Conservation (phyloP, 2,329 filamentous ascomycete genomes). For the Talaromyces rugulosus region DNA sequence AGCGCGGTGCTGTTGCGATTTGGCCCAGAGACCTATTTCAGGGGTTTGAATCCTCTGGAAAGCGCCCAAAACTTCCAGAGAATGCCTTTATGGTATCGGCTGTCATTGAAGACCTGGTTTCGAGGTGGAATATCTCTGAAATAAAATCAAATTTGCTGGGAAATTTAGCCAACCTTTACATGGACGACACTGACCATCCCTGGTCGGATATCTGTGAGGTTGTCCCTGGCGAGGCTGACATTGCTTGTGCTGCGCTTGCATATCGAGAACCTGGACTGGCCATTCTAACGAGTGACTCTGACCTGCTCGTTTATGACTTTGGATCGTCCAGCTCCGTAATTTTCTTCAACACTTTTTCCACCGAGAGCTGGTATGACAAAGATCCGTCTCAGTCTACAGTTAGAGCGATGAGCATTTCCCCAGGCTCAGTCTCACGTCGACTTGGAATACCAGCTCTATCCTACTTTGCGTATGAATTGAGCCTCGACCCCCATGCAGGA, state of each 20-base stretch:
- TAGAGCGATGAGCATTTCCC: constrained; percentile 35
- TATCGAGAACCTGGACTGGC: constrained; percentile 50
- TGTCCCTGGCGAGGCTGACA: constrained; percentile 81
- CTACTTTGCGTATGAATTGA: constrained; percentile 39
- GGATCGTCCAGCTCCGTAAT: constrained; percentile 58
- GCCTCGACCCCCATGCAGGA: constrained; percentile 23
- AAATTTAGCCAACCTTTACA: constrained; percentile 19
- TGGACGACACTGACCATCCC: constrained; percentile 18
- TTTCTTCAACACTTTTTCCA: constrained; percentile 63
- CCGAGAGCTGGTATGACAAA: constrained; percentile 15
- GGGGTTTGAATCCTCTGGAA: constrained; percentile 20
- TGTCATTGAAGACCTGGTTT: constrained; percentile 65
- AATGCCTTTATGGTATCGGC: constrained; percentile 73
- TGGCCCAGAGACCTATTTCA: constrained; percentile 23
- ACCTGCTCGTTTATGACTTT: constrained; percentile 72
- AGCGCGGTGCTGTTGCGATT: constrained; percentile 6
- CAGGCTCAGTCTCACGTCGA: constrained; percentile 26
- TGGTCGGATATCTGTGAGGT: constrained; percentile 47
- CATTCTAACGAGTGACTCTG: constrained; percentile 78
- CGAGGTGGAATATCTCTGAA: constrained; percentile 33
- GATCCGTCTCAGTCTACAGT: constrained; percentile 19
- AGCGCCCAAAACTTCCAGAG: constrained; percentile 41
- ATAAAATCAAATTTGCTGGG: constrained; percentile 18
- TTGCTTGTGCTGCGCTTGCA: constrained; percentile 67
- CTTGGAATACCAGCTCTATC: constrained; percentile 32